These are phyloP conservation scores for Saccharum spontaneum DNA, from an alignment of 176 grass and related monocot genomes.

Conservation along the genomic window DNA sequence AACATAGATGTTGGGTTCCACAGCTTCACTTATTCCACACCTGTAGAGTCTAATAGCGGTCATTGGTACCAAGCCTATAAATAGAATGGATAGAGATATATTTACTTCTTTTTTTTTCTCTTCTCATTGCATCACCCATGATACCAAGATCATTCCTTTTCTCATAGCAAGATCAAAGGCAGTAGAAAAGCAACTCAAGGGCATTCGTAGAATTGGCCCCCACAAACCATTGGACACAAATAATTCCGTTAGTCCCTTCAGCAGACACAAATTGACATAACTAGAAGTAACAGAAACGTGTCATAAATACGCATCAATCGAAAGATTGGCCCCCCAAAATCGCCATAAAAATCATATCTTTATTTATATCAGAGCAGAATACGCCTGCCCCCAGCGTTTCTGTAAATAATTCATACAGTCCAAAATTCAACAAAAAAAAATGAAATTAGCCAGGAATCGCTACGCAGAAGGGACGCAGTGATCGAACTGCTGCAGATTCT, in stretches of 20 bases:
- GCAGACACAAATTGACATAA: not conserved
- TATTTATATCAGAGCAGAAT: not conserved
- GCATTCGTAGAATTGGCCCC: constrained; percentile 18
- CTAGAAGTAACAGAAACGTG: not conserved
- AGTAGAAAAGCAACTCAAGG: constrained; percentile 3
- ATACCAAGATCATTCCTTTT: constrained; percentile 21
- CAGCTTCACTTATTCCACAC: constrained; percentile 10
- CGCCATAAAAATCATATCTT: not conserved
- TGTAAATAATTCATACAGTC: not conserved
- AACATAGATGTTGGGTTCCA: not conserved
- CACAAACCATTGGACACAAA: constrained; percentile 14
- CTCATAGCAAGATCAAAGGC: not conserved
- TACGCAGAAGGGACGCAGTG: not conserved
- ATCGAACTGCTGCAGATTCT: not conserved
- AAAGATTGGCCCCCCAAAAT: not conserved
- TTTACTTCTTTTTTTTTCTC: not conserved
- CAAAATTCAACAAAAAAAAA: not conserved
- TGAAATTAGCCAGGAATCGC: not conserved
- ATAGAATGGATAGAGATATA: not conserved
- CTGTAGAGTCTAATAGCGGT: not conserved
- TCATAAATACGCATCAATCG: not conserved
- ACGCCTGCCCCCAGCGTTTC: not conserved
- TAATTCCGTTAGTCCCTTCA: not conserved
- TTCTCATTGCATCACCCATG: not conserved
- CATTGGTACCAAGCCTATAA: not conserved